Base-by-base conservation (phyloP, 2,329 filamentous ascomycete genomes). In the Lojkania enalia region DNA sequence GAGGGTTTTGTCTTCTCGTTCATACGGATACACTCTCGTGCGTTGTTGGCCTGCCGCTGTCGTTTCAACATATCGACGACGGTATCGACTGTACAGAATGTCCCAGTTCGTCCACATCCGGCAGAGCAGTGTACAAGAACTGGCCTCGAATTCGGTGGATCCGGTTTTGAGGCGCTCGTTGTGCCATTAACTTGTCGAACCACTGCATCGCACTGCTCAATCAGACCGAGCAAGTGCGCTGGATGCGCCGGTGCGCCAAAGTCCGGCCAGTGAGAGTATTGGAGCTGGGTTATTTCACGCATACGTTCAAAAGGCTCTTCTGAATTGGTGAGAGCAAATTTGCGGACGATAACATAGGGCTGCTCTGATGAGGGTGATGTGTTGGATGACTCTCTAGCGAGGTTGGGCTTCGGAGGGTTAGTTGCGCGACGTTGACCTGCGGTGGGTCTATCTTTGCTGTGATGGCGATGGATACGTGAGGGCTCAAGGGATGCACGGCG, bases 251-350 rank as follows among this genome's bases (percentile, higher is more conserved):
- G 92, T 0, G 90, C 87, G 15, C 94, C 94, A 69, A 97, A 96
- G 63, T 99, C 94, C 0, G 94, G 94, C 94, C 94, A 99, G n/a
- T 87, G 85, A 0, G 90, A 84, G 67, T 96, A 97, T 64, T 97
- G 91, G 12, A 99, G 75, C 58, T 99, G 94, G 0, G 91, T 96
- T 50, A 99, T 86, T 69, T 97, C 91, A 18, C 92, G 87, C 55
- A 96, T 86, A 0, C 90, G 88, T 15, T 84, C 82, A 62, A 96
- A 96, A 0, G 92, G 91, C 46, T 87, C 81, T 1, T 81, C 76
- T 2, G 83, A 75, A 64, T 97, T 89, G 1, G 84, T 85, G 20
- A 99, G 74, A 0, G 88, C 86, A 61, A 97, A 94, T 65, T 94
- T 94, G 35, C 94, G 86, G 30, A 97, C 83, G 37, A 87, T 84